A percentile compares a stretch with the other conserved stretches of the same genome.
Evolutionary conservation across 2,329 filamentous ascomycete genomes (phyloP).

Genomic region (Chaetomium globosum): DNA sequence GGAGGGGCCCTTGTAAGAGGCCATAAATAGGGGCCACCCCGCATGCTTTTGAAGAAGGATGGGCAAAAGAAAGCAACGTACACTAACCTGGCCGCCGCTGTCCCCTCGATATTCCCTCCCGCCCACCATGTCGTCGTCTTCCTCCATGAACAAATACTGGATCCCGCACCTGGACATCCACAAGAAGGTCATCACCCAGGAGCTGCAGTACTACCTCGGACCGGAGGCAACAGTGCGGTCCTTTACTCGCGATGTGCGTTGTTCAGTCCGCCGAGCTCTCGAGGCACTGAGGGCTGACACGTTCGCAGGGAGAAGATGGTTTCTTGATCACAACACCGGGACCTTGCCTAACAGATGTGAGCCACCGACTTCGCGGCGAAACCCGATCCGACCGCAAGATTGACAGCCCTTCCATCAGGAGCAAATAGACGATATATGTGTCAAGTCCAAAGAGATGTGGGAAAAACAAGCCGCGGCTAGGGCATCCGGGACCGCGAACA

Average conservation of each 20-base stretch:
- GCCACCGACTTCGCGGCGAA: slow-evolving; percentile 35
- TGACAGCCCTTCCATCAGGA: slow-evolving; percentile 48
- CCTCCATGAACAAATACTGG: slow-evolving; percentile 61
- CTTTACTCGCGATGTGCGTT: slow-evolving; percentile 58
- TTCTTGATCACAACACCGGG: slow-evolving; percentile 63
- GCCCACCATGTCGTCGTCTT: slow-evolving; percentile 44
- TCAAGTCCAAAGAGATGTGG: slow-evolving; percentile 62
- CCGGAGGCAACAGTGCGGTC: slow-evolving; percentile 60
- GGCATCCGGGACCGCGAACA: slow-evolving; percentile 49
- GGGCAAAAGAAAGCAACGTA: slow-evolving; percentile 9
- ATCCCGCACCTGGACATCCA: slow-evolving; percentile 62
- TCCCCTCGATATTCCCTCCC: not conserved
- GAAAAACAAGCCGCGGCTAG: slow-evolving; percentile 58
- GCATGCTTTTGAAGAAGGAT: not conserved
- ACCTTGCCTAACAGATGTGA: slow-evolving; percentile 61
- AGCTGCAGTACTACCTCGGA: slow-evolving; percentile 61
- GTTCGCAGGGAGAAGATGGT: slow-evolving; percentile 59
- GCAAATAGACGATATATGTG: slow-evolving; percentile 65
- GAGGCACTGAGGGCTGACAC: slow-evolving; percentile 24
- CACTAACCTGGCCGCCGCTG: slow-evolving; percentile 1
- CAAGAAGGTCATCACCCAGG: slow-evolving; percentile 61
- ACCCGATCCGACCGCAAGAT: slow-evolving; percentile 26
- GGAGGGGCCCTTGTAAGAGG: not conserved
- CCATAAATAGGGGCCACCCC: slow-evolving; percentile 30
- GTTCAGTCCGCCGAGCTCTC: slow-evolving; percentile 36